Evolutionary conservation across 169 alveolate species (phyloP).

Genomic region (Eimeria zaria): DNA sequence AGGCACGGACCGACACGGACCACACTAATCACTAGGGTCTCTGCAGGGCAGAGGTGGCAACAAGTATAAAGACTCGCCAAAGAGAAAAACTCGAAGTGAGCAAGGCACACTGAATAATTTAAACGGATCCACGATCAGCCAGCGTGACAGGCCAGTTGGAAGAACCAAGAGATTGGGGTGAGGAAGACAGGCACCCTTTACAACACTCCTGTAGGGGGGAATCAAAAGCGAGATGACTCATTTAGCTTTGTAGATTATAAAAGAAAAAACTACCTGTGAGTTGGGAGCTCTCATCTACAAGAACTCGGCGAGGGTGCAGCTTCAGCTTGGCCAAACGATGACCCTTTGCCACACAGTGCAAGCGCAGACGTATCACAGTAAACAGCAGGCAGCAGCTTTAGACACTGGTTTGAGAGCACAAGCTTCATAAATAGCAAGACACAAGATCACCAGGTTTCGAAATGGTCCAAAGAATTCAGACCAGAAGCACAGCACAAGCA

Average conservation of each 20-base stretch:
- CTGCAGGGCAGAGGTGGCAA: neutral
- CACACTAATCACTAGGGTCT: neutral
- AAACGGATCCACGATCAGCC: neutral
- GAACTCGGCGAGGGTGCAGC: constrained; percentile 66
- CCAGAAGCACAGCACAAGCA: neutral
- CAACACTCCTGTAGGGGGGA: neutral
- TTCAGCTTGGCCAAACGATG: constrained; percentile 30
- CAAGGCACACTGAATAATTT: neutral
- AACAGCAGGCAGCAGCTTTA: neutral
- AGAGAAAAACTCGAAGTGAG: neutral
- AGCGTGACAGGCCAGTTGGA: neutral
- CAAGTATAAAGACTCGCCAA: neutral
- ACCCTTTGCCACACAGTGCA: constrained; percentile 15
- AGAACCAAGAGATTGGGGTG: neutral
- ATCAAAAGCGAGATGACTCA: neutral
- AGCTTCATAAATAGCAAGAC: neutral
- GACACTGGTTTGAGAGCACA: neutral
- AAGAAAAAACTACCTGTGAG: constrained; percentile 35
- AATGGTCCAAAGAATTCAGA: neutral
- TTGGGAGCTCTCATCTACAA: constrained; percentile 70
- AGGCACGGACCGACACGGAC: neutral
- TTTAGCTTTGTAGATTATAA: neutral
- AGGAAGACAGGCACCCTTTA: neutral
- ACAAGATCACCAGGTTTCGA: neutral
- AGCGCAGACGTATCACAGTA: neutral